Conservation (phyloP, 805 yeast species). For the Wickerhamiella kazuoi region DNA sequence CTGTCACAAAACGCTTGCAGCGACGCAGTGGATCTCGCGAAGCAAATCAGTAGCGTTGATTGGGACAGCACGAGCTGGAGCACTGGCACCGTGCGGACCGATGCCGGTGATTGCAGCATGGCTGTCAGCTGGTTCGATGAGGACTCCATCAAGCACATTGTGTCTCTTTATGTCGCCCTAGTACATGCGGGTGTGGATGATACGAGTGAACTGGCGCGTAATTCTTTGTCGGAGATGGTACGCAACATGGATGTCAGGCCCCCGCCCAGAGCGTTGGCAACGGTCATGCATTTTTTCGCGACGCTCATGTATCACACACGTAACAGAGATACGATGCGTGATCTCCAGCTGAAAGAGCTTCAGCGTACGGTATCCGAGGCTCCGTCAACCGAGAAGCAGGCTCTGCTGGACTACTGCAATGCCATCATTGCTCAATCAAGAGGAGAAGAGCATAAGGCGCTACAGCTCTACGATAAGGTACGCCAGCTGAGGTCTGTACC, state of each 20-base stretch:
- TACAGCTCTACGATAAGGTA: neutral
- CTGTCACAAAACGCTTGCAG: neutral
- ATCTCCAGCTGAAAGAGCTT: neutral
- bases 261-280: neutral
- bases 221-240: slow-evolving; percentile 1
- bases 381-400: neutral
- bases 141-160: neutral
- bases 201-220: neutral
- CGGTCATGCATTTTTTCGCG: neutral
- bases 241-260: neutral
- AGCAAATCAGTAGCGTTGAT: neutral
- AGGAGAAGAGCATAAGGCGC: neutral
- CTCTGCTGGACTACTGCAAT: neutral
- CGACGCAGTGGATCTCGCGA: neutral
- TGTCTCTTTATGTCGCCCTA: neutral
- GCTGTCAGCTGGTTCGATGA: neutral
- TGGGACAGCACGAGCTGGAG: neutral
- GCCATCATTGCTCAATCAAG: neutral
- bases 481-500: neutral
- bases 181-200: neutral
- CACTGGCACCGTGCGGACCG: neutral
- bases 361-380: neutral
- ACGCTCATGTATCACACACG: slow-evolving; percentile 1
- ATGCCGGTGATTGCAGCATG: neutral
- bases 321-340: neutral